Base-by-base conservation (phyloP, 495 filamentous ascomycete species). In the Aspergillus leporis region DNA sequence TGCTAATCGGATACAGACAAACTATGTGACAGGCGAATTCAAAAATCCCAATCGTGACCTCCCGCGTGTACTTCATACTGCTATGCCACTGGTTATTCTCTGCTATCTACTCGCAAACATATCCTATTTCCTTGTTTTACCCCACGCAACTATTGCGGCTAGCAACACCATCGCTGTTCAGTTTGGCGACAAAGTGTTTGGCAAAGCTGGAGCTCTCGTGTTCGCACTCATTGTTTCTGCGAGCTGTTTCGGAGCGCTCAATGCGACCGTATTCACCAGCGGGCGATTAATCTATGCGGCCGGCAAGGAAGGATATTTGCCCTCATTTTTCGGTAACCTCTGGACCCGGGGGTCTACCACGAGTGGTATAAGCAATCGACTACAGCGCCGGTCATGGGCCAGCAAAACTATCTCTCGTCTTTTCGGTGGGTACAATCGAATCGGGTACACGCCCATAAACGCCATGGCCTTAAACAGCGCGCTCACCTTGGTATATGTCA, bases 1-100 rank as follows among this genome's bases (percentile, higher is more conserved):
- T 57, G 63, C 64, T 62, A 10, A 63, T 48, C 22, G 1, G 9
- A n/a, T 50, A 4, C 63, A 96, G 91, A 93, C 93, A 58, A 98
- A 97, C 74, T 98, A 96, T 69, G 94, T 98, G 13, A 89, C 93
- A 0, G 94, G 92, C 61, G 94, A 98, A 75, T 97, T 98, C 79
- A 88, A 91, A 64, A 88, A 97, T 66, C 91, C 94, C 5, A 81
- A 84, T 41, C 87, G 93, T 25, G 94, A 98, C 66, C 86, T 98
- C 21, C 95, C 95, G 0, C 87, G 91, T 5, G 92, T 96, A 21
- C 97, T 98, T 60, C 94, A 98, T 73, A 97, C 92, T 18, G 92
- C 93, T 23, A 96, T 98, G 86, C 93, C 95, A 3, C 76, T 97
- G 34, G 94, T 98, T 55, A 97, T 98, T 60, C 54, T 90, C 36